Conservation (phyloP, 805 yeast species). For the Grigorovia transvaalensis region DNA sequence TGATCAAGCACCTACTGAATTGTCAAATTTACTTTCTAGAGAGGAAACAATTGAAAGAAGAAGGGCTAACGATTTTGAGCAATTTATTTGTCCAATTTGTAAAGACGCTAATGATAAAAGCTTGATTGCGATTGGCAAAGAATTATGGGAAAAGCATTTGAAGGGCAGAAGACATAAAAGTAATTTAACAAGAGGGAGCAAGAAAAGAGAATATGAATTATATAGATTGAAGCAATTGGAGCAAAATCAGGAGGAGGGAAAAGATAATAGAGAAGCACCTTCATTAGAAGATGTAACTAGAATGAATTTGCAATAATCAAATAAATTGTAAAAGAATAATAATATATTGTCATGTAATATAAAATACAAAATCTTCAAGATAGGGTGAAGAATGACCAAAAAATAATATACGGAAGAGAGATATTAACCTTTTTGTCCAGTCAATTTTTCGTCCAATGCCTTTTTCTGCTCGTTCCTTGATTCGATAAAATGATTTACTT, state of each 20-base stretch:
- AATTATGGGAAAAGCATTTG: slow-evolving; percentile 59
- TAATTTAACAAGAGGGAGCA: slow-evolving; percentile 37
- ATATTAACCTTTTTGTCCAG: background rate
- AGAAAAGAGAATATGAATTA: slow-evolving; percentile 45
- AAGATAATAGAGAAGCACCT: background rate
- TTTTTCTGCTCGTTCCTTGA: slow-evolving; percentile 44
- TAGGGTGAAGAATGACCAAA: background rate
- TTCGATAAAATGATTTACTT: slow-evolving; percentile 43
- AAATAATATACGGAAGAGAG: no score
- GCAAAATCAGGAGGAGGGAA: background rate
- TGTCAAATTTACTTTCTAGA: slow-evolving; percentile 20
- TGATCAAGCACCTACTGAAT: slow-evolving; percentile 32
- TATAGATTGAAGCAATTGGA: slow-evolving; percentile 19
- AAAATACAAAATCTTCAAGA: no score
- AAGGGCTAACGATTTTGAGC: slow-evolving; percentile 42
- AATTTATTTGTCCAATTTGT: slow-evolving; percentile 59
- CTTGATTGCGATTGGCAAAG: slow-evolving; percentile 61
- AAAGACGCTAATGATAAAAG: slow-evolving; percentile 42
- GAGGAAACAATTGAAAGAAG: slow-evolving; percentile 4
- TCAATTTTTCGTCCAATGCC: slow-evolving; percentile 32
- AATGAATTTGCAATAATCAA: background rate
- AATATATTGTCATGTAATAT: background rate
- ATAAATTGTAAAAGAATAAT: background rate
- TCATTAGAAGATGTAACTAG: no score
- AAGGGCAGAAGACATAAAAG: slow-evolving; percentile 58